Base-by-base conservation (phyloP, 2,329 filamentous ascomycete genomes). In the Aaosphaeria arxii region DNA sequence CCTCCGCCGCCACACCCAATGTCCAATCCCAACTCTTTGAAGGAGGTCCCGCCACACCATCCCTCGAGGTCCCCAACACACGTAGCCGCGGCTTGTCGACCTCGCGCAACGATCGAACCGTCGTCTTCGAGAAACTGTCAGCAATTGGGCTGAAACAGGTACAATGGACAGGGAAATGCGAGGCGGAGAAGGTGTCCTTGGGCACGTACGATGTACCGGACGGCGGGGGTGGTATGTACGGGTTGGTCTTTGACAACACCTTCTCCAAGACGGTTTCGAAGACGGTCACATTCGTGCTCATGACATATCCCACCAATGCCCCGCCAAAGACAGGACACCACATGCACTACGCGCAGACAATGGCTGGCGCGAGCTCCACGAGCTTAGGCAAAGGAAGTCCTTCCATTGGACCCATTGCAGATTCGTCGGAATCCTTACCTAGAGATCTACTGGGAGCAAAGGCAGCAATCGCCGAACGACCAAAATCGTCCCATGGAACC, bases 211-310 rank as follows among this genome's bases (percentile, higher is more conserved):
- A 96, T 64, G 89, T 97, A 28, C 76, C 77, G 1, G 63, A 76
- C 6, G 84, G 84, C 32, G 84, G 94, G 54, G 89, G 86, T 28
- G 94, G 94, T 64, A 96, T 96, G 83, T 99, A 95, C 67, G 94
- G 91, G 48, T 77, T 99, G 52, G 90, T 97, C 31, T 96, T 99
- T 65, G 94, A 99, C 81, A 99, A 99, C 66, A 99, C 94, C 30
- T 99, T 99, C 69, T 96, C 91, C 51, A 97, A 96, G 74, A 70
- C 89, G 87, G 64, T 72, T 11, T 94, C 91, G 45, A 99, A 99
- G 74, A 96, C 88, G 30, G 91, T 91, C 17, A 97, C 92, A 6
- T 89, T 99, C 63, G 91, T 96, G 33, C 83, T 99, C 45, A 81
- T 97, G 68, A 97, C 91, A 36, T 96, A 97, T 63, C 91, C 92